phyloP scores from a whole-genome alignment of 805 yeast species.

The Metschnikowia drakensbergensis region DNA sequence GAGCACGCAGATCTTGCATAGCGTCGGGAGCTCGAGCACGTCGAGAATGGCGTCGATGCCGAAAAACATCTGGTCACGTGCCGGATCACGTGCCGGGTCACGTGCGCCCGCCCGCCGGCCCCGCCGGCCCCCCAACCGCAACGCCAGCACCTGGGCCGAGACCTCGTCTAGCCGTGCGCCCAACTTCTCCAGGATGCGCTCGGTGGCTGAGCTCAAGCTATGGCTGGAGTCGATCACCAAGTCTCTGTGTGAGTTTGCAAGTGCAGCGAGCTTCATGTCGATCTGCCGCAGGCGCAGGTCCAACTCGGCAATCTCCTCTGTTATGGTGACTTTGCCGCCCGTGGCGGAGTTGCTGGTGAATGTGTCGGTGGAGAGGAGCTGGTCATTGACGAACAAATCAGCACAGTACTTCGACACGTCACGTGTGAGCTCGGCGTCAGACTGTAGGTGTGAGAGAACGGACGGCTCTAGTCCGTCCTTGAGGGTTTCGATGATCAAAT shows the following conservation, averaged over 20 bases:
- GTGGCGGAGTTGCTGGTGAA: conserved; percentile 35
- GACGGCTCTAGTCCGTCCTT: conserved; percentile 25
- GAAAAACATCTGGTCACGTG: conserved; percentile 40
- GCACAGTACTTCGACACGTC: conserved; percentile 31
- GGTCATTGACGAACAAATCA: conserved; percentile 46
- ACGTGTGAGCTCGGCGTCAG: conserved; percentile 18
- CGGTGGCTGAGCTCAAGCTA: conserved; percentile 24
- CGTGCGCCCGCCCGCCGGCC: conserved; percentile 8
- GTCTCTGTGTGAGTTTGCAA: conserved; percentile 41
- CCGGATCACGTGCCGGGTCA: conserved; percentile 2
- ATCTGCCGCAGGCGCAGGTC: conserved; percentile 51
- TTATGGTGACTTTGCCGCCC: conserved; percentile 31
- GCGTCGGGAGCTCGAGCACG: conserved; percentile 76
- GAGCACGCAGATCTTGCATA: conserved; percentile 77
- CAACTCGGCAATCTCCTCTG: conserved; percentile 72
- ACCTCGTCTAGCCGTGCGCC: conserved; percentile 17
- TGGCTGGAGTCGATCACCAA: conserved; percentile 41
- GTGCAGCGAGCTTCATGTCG: conserved; percentile 44
- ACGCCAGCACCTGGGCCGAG: conserved; percentile 6
- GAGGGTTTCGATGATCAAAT: conserved; percentile 32
- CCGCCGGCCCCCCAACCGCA: conserved; percentile 13
- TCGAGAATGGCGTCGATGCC: conserved; percentile 73
- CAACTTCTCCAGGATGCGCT: conserved; percentile 7
- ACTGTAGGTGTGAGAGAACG: conserved; percentile 17
- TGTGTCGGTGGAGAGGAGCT: conserved; percentile 42